Evolutionary conservation across 2,329 filamentous ascomycete species (phyloP), one percentile per base, ranked within the genome.

Genomic region (Ceratocystis ficicola): DNA sequence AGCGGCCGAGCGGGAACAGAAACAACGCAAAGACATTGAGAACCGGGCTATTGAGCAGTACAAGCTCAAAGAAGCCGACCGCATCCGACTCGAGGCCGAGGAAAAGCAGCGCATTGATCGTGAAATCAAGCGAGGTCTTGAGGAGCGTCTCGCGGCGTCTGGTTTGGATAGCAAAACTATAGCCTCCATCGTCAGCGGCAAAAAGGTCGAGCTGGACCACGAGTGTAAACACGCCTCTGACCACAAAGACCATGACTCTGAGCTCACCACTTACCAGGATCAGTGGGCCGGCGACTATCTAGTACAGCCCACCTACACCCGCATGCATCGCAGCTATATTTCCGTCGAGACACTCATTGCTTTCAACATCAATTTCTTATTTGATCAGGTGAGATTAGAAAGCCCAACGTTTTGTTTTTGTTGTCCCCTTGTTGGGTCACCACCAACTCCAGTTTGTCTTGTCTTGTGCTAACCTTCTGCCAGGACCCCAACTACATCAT

Each of bases 401-500:
- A 28, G 25, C n/a, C 7, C 52, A 22, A 7, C 25, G 7, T 28
- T 20, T 44, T 12, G 17, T 67, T 28, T 20, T 44, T 12, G 17
- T 67, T 8, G 28, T 5, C 30, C 3, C 36, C 36, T 41, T 12
- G 15, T 41, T 5, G 36, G 36, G 12, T 41, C 1, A 41, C 1
- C n/a, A n/a, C n/a, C n/a, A 41, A 12, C 36, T 12, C 12, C 36
- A 2, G 36, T 15, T 3, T 3, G 5, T 41, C 10, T 41, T 15
- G 5, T 5, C 10, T 41, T 15, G 36, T 41, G 4, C 36, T 41
- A 41, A 41, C 36, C 36, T 41, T 41, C 36, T 4, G 30, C 28
- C 69, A 85, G 79, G 86, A 91, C 71, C 80, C 83, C 20, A 81
- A 86, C 64, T 91, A 84, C 70, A 78, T 91, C 65, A 75, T 92